These are phyloP conservation scores for Cutaneotrichosporon cutaneum DNA, from an alignment of 1,284 basidiomycete genomes.

Conservation along the genomic window DNA sequence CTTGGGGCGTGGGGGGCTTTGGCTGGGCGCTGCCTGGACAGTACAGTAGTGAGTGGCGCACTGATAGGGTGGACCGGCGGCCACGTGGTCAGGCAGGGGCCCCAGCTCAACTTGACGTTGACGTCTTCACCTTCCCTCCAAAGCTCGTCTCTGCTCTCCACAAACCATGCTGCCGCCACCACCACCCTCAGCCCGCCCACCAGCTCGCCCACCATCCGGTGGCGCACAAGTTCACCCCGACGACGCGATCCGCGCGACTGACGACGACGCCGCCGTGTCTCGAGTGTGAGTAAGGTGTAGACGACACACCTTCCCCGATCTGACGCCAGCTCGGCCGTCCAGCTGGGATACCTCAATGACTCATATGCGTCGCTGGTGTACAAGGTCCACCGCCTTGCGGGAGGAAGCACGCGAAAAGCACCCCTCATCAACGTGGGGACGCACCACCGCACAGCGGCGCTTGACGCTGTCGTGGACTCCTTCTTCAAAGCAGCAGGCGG, in stretches of 20 bases:
- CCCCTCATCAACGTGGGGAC: conserved; percentile 96
- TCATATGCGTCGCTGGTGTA: conserved; percentile 64
- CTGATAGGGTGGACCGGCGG: no score
- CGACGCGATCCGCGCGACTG: conserved; percentile 67
- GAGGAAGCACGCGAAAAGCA: conserved; percentile 47
- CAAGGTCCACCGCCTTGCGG: conserved; percentile 38
- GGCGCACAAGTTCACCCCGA: conserved; percentile 53
- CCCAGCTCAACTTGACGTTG: no score
- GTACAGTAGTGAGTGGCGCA: no score
- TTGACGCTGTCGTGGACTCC: conserved; percentile 73
- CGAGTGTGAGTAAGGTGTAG: conserved; percentile 70
- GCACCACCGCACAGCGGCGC: conserved; percentile 73
- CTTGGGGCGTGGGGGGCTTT: no score
- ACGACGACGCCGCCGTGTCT: conserved; percentile 70
- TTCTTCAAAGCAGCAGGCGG: conserved; percentile 61
- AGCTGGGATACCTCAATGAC: conserved; percentile 72
- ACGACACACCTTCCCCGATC: no score
- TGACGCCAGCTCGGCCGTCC: conserved; percentile 62
- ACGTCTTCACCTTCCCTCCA: no score
- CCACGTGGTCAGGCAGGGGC: no score
- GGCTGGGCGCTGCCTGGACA: no score
- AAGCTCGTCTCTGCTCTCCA: background rate
- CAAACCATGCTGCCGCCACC: conserved; percentile 6
- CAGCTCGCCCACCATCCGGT: background rate
- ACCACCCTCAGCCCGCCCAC: background rate